Percentiles rank a stretch among this genome's conserved stretches.
Evolutionary conservation across 2,329 filamentous ascomycete genomes (phyloP).

Genomic region (Ophiosphaerella narmari): DNA sequence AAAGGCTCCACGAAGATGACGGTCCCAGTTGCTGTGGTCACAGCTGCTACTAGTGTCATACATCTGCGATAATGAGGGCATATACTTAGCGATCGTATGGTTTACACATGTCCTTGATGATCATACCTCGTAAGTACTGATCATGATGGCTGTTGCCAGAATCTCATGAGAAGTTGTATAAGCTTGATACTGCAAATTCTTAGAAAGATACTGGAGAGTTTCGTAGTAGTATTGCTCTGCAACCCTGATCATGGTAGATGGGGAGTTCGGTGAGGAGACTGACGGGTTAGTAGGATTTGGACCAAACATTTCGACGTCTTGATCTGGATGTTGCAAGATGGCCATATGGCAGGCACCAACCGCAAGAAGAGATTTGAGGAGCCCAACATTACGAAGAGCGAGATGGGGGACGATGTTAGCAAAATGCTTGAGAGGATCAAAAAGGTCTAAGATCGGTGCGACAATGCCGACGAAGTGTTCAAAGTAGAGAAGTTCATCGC

Average conservation of each 20-base stretch:
- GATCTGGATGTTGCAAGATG: constrained; percentile 38
- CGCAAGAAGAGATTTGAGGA: constrained; percentile 63
- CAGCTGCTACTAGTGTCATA: constrained; percentile 57
- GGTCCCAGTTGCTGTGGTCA: constrained; percentile 59
- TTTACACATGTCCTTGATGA: too few relatives aligned
- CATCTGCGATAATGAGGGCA: constrained; percentile 48
- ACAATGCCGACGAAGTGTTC: constrained; percentile 46
- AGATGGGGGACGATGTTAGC: constrained; percentile 37
- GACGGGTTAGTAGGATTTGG: constrained; percentile 29
- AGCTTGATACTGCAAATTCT: constrained; percentile 61
- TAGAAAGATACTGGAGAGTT: constrained; percentile 64
- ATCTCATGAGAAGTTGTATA: constrained; percentile 64
- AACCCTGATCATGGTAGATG: constrained; percentile 39
- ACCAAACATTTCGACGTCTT: constrained; percentile 24
- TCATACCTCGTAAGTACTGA: constrained; percentile 61
- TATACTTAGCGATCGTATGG: too few relatives aligned
- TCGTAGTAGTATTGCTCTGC: constrained; percentile 63
- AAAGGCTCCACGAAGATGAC: constrained; percentile 67
- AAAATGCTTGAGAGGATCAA: constrained; percentile 49
- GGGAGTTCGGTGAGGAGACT: constrained; percentile 14
- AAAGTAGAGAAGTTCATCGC: constrained; percentile 46
- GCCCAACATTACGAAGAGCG: constrained; percentile 59
- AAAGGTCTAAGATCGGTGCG: constrained; percentile 50
- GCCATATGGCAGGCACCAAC: constrained; percentile 58
- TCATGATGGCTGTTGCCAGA: constrained; percentile 62